These are phyloP conservation scores for Dendrobium chrysotoxum DNA, from an alignment of 106 monocot genomes.

Conservation along the genomic window DNA sequence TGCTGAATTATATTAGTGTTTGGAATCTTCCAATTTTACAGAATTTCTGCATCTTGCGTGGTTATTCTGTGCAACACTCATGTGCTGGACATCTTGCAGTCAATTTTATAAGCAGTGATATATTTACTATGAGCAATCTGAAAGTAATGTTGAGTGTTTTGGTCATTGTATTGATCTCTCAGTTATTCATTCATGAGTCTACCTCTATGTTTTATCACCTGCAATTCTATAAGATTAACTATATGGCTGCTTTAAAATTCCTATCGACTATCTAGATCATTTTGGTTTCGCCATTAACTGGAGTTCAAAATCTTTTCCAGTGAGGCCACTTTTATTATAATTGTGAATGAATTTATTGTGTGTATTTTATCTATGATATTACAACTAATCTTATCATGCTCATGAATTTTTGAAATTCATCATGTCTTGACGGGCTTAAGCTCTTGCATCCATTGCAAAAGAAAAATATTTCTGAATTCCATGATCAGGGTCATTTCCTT, in stretches of 20 bases:
- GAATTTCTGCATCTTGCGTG: not conserved
- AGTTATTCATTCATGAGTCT: not conserved
- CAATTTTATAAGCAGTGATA: not conserved
- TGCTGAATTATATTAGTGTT: not conserved
- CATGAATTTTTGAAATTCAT: too few relatives aligned
- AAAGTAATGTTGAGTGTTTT: not conserved
- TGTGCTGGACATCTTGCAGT: not conserved
- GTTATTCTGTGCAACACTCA: not conserved
- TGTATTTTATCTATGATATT: not conserved
- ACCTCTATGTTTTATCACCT: not conserved
- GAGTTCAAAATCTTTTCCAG: not conserved
- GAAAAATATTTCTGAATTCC: too few relatives aligned
- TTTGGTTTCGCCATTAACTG: not conserved
- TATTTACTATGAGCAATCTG: not conserved
- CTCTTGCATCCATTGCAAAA: too few relatives aligned
- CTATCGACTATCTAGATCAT: not conserved
- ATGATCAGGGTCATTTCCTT: too few relatives aligned
- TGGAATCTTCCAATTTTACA: not conserved
- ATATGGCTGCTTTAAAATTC: not conserved
- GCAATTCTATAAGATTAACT: not conserved
- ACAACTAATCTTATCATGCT: too few relatives aligned
- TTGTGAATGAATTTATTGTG: not conserved
- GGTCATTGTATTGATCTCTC: not conserved
- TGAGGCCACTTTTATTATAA: not conserved
- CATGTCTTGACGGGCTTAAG: too few relatives aligned